Base-by-base conservation (phyloP, 2,329 filamentous ascomycete species). In the Elsinoe perseae region DNA sequence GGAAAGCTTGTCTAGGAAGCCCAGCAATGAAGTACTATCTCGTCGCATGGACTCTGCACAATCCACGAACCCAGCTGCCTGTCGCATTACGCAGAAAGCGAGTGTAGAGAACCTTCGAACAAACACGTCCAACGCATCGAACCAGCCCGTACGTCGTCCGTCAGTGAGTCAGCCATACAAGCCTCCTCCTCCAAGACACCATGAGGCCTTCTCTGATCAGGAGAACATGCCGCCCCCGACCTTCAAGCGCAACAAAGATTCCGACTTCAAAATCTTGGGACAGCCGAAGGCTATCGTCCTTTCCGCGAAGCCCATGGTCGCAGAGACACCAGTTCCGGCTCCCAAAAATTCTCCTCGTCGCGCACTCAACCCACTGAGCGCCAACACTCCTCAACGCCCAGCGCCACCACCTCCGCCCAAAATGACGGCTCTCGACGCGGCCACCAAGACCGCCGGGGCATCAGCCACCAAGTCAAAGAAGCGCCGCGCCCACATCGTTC, bases 361-460 rank as follows among this genome's bases (percentile, higher is more conserved):
- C 72, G 56, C 75, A 12, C 69, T 85, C 7, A 77, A 77, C 12
- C 69, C 73, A 5, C 74, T 80, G 59, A 82, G 77, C 64, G 79
- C 75, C 57, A 86, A 86, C 64, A 95, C 89, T 3, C 90, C 90
- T 9, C 86, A 83, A 64, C 79, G 90, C 62, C 80, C 86, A 20
- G 89, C 89, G 1, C 86, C 85, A 1, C 72, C 77, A 16, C 92
- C 92, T 2, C 90, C 90, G 6, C 92, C 93, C 0, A 97, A 96
- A 71, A 97, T 97, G 92, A 93, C 88, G 1, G 86, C 95, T 6
- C 75, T 96, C n/a, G 90, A 97, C 62, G 86, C 91, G 2, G 92
- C 90, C 1, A 96, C 92, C 1, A 83, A 86, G 1, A 85, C 84
- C 9, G 89, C 87, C 3, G 91, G 91, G 12, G 87, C 89, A 23